phyloP scores from a whole-genome alignment of 2,329 filamentous ascomycete species.

The Trichoderma breve region DNA sequence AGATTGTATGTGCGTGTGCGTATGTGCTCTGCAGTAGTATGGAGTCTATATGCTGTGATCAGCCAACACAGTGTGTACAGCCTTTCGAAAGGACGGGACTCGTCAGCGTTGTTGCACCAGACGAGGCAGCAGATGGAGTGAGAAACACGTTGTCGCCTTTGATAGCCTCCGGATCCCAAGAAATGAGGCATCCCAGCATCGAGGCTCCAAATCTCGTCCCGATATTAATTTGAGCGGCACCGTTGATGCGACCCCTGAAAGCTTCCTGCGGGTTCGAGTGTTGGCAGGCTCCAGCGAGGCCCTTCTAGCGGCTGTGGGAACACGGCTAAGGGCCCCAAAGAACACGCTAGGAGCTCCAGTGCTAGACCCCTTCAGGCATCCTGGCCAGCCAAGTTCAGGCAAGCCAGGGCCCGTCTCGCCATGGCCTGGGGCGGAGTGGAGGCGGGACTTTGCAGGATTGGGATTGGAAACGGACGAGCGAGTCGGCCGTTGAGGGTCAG shows the following conservation, averaged over 20 bases:
- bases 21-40: background rate
- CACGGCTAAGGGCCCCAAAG: background rate
- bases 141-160: background rate
- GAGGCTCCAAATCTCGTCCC: background rate
- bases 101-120: background rate
- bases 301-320: conserved; percentile 8
- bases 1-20: background rate
- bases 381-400: conserved; percentile 1
- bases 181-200: background rate
- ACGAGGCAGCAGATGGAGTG: background rate
- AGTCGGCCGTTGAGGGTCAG: background rate
- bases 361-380: conserved; percentile 3
- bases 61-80: background rate
- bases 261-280: background rate
- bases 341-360: background rate
- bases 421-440: conserved; percentile 8
- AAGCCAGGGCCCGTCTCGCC: conserved; percentile 13
- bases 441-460: conserved; percentile 15
- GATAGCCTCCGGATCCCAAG: background rate
- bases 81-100: background rate
- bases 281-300: background rate
- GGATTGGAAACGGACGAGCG: background rate
- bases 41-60: background rate
- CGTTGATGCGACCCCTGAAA: conserved; percentile 15
- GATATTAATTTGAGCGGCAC: background rate